A percentile compares a stretch with the other conserved stretches of the same genome.
phyloP scores from a whole-genome alignment of 2,329 filamentous ascomycete species.

The Aspergillus viridinutans region DNA sequence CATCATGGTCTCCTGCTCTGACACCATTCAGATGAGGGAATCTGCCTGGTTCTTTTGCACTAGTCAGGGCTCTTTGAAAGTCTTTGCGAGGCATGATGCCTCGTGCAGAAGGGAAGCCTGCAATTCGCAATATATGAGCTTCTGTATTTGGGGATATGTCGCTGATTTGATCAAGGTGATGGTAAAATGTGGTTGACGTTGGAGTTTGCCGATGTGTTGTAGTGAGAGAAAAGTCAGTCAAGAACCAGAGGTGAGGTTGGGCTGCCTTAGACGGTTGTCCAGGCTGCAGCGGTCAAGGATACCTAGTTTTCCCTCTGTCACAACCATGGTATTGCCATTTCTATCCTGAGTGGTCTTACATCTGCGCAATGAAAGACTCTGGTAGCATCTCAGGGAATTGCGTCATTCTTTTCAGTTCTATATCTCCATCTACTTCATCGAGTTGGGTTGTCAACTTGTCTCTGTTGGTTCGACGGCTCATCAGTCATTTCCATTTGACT shows the following conservation, averaged over 20 bases:
- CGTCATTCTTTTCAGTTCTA: not conserved
- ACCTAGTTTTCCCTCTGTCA: not conserved
- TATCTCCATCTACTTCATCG: not conserved
- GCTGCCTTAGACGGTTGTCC: not conserved
- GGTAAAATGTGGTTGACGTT: not conserved
- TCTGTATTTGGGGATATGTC: not conserved
- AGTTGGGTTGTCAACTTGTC: too few species aligned
- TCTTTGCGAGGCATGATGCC: not conserved
- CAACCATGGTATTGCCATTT: not conserved
- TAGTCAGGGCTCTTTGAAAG: conserved; percentile 58
- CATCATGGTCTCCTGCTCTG: conserved; percentile 63
- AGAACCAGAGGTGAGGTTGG: not conserved
- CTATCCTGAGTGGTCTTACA: not conserved
- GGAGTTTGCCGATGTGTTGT: not conserved
- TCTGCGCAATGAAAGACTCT: not conserved
- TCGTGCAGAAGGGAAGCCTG: not conserved
- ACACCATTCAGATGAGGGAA: conserved; percentile 54
- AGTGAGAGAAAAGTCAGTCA: not conserved
- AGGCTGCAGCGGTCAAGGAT: not conserved
- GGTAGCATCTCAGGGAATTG: not conserved
- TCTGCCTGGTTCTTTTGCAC: conserved; percentile 32
- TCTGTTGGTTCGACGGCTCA: too few species aligned
- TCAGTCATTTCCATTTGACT: too few species aligned
- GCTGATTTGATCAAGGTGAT: not conserved
- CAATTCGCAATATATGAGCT: not conserved